phyloP scores from a whole-genome alignment of 139 green algal species.

The Astrephomene gubernaculifera region DNA sequence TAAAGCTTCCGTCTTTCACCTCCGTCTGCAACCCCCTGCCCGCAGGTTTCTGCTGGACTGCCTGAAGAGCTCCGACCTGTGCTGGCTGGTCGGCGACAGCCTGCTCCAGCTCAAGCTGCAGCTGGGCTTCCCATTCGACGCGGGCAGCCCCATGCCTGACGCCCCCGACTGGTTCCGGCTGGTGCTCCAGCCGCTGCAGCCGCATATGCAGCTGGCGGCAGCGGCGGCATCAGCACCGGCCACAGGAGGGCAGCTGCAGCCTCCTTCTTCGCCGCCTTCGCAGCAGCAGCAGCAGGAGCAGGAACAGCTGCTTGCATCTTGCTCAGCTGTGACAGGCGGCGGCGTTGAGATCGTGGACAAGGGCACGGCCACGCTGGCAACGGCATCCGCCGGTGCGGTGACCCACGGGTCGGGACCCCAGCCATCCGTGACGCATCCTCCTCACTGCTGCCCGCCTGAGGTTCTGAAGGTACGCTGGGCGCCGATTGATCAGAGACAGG shows the following conservation, averaged over 20 bases:
- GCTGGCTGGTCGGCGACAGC: constrained; percentile 40
- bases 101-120: constrained; percentile 40
- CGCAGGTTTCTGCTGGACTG: constrained; percentile 33
- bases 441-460: neutral
- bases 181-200: constrained; percentile 19
- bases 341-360: no score
- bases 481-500: constrained; percentile 14
- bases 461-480: constrained; percentile 40
- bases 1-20: neutral
- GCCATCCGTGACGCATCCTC: no score
- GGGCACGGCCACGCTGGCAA: neutral
- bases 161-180: constrained; percentile 29
- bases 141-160: constrained; percentile 14
- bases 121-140: constrained; percentile 38
- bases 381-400: neutral
- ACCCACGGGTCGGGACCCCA: no score
- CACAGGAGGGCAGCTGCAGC: neutral
- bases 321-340: no score
- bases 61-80: constrained; percentile 3
- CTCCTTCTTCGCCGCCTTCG: neutral
- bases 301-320: no score
- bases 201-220: neutral
- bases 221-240: neutral
- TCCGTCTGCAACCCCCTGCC: neutral
- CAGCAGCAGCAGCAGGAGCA: neutral